Evolutionary conservation across 2,329 filamentous ascomycete species (phyloP), one percentile per base, ranked within the genome.

Genomic region (Lasiodiplodia hormozganensis): DNA sequence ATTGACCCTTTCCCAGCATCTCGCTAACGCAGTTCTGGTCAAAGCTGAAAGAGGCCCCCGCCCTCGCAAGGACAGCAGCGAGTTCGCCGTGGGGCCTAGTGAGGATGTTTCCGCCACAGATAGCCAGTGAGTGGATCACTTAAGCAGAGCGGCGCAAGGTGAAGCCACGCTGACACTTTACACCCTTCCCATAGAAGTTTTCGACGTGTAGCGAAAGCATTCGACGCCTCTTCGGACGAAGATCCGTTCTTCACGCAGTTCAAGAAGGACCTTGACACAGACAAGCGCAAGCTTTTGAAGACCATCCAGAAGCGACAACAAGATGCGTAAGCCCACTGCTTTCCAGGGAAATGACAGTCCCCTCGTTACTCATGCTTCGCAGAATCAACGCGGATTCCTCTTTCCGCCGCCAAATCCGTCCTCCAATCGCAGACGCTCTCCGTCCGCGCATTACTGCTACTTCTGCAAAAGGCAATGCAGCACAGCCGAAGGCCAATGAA

Each of bases 81-180:
- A 68, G 54, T 21, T 11, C 69, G 67, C 10, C 56, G 53, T 3
- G 70, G 58, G 40, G 57, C 49, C 40, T 8, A 47, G 16, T 14
- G 71, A 71, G 10, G 70, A 70, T 11, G 67, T 51, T 21, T 52
- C 51, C 12, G 69, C 56, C 5, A 74, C 73, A 2, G 72, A 75
- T 40, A 77, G 72, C 70, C 76, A 76, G 76, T 77, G 51, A 65
- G 62, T 28, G 28, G 5, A 3, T 21, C 43, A 7, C 18, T n/a
- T 7, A 7, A 47, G 18, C 7, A 21, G 43, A 47, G 43, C 14
- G 21, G 21, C 43, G 43, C 16, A 18, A 43, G 16, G 7, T 18
- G 7, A 47, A 47, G 43, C 3, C 43, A 47, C 8, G 11, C 43
- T 47, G 43, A 47, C 43, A 47, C 43, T 47, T 47, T 6, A 34